Percentiles rank a stretch among this genome's conserved stretches.
Conservation (phyloP, 257 asterid genomes). For the Plectranthus barbatus region DNA sequence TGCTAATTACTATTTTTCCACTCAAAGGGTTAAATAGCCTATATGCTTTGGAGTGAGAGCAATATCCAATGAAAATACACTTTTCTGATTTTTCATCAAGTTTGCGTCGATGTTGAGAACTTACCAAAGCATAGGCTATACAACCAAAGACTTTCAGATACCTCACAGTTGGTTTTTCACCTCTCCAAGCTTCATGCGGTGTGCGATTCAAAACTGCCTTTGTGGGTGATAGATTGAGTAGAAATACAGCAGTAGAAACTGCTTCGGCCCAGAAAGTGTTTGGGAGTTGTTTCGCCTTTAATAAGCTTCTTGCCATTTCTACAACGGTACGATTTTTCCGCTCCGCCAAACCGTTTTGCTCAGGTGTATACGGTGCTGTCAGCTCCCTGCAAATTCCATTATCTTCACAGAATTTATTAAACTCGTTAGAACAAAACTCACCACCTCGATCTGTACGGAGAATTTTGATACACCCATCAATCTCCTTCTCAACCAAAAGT, state of each 20-base stretch:
- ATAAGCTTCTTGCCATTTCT: slow-evolving; percentile 7
- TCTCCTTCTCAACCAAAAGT: slow-evolving; percentile 6
- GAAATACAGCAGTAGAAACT: too few relatives aligned
- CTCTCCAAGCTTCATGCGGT: too few relatives aligned
- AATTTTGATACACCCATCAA: neutral
- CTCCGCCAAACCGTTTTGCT: slow-evolving; percentile 18
- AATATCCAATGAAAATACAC: slow-evolving; percentile 6
- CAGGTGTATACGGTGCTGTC: slow-evolving; percentile 4
- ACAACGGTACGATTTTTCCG: slow-evolving; percentile 12
- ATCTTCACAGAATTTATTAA: too few relatives aligned
- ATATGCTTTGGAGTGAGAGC: slow-evolving; percentile 8
- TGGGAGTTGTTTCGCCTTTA: neutral
- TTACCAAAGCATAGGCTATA: slow-evolving; percentile 2
- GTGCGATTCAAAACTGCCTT: too few relatives aligned
- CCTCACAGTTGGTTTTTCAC: too few relatives aligned
- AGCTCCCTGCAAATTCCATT: too few relatives aligned
- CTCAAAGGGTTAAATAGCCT: neutral
- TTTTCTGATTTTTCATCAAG: too few relatives aligned
- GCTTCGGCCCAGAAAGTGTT: too few relatives aligned
- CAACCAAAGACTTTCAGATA: neutral
- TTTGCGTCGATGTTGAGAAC: neutral
- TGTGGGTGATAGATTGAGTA: too few relatives aligned
- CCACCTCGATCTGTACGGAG: too few relatives aligned
- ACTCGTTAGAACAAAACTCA: too few relatives aligned
- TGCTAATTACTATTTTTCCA: too few relatives aligned